Evolutionary conservation across 176 grass and related monocot species (phyloP), one percentile per base, ranked within the genome.

Genomic region (Hsuehochloa calcarea): DNA sequence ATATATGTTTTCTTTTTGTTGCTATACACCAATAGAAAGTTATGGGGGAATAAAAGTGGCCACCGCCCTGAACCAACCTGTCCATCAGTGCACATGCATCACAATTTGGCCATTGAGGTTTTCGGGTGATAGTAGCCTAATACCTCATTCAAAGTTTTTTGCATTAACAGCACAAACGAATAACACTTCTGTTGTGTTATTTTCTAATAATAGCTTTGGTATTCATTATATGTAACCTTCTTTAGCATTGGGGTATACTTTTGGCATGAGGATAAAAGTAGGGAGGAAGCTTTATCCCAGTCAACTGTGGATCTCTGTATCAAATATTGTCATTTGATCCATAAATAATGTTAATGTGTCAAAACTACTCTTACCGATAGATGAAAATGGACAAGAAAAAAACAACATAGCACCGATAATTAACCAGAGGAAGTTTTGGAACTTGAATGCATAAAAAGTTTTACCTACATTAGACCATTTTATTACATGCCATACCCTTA

Each of bases 361-460:
- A 70, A 80, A 82, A 58, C 51, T 72, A 63, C 29, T 62, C 37
- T 11, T 44, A 82, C 25, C 14, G 51, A 20, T 62, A 74, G 26
- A 74, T 80, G 44, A 40, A 65, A 25, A 34, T 20, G 61, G 12
- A 27, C 44, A 75, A n/a, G 16, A 37, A 37, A 56, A 54, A 65
- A 65, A 39, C 29, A 54, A 1, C 45, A 29, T 65, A 75, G 31
- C 59, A 65, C 27, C 20, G 39, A 84, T 50, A 38, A 41, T 75
- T 43, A 65, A 66, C 69, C 68, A 58, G 52, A 72, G 55, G 66
- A 82, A 59, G 23, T 44, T 44, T 10, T 72, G 16, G 45, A 65
- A 65, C 22, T 65, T 74, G 59, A 35, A 22, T 75, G 26, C 4
- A 35, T 23, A 38, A 39, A 45, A 45, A 44, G 34, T 13, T 43